Evolutionary conservation across 2,329 filamentous ascomycete genomes (phyloP), one percentile per base, ranked within the genome.

Genomic region (Fusarium newnesense): DNA sequence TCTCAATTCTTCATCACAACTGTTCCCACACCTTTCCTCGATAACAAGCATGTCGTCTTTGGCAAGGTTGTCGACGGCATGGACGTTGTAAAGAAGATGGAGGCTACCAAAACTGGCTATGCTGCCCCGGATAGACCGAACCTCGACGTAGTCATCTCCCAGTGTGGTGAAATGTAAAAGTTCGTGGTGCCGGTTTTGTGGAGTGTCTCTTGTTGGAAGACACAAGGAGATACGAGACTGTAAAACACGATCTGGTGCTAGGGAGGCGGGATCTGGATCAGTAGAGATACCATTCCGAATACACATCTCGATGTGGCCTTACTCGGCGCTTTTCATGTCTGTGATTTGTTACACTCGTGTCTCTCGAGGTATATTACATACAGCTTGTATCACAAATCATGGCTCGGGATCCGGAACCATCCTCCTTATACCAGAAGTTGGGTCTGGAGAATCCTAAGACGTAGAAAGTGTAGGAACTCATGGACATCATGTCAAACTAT

Each of bases 1-100:
- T 95, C 91, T 67, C 96, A 98, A 80, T 99, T 99, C 87, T 99
- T 99, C 87, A 96, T 98, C 85, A 98, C 95, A 5, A 96, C 94
- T 0, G 93, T 93, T 4, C 87, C 93, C 9, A 96, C 96, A 0
- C 94, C 94, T 4, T 97, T 97, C 80, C 85, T 99, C 32, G 93
- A 98, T 83, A 90, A 89, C 79, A 98, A 98, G 84, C 96, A 99
- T 81, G 95, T 97, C 64, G 95, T 98, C 24, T 98, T 98, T 78
- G 96, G 96, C 57, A 92, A 93, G 81, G 96, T 98, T 4, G 87
- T 94, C 49, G 93, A 95, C 44, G 95, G 96, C 42, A 92, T 98
- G 89, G 94, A 98, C 67, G 91, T 98, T 10, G 93, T 98, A 47
- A 89, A 87, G 75, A 98, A 97, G 90, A 93, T 99, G 83, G 96